Evolutionary conservation across 2,329 filamentous ascomycete species (phyloP).

Genomic region (Hypomyces perniciosus): DNA sequence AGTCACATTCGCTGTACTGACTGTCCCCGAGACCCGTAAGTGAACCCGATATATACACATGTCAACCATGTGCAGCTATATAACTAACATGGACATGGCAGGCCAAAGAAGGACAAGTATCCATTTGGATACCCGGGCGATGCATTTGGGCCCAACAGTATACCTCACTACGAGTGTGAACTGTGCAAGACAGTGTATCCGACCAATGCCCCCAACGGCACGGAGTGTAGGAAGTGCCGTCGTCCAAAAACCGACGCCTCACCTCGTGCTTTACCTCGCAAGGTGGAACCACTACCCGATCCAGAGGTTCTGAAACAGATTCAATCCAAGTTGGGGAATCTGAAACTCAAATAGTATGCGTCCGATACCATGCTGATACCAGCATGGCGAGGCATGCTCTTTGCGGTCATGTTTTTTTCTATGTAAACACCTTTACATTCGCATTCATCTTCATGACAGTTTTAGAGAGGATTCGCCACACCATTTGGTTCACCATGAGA

Average conservation of each 20-base stretch:
- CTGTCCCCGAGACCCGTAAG: slow-evolving; percentile 75
- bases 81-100: slow-evolving; percentile 23
- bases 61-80: background rate
- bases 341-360: slow-evolving; percentile 30
- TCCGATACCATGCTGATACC: too few species aligned
- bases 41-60: slow-evolving; percentile 20
- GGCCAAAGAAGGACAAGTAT: slow-evolving; percentile 62
- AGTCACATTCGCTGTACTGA: slow-evolving; percentile 70
- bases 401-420: background rate
- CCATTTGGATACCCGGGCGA: slow-evolving; percentile 66
- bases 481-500: background rate
- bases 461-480: background rate
- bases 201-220: slow-evolving; percentile 42
- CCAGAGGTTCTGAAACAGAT: slow-evolving; percentile 53
- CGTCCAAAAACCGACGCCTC: slow-evolving; percentile 56
- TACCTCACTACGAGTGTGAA: slow-evolving; percentile 54
- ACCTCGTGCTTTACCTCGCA: slow-evolving; percentile 51
- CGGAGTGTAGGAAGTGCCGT: slow-evolving; percentile 53
- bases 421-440: background rate
- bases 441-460: background rate
- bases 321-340: slow-evolving; percentile 46
- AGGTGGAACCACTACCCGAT: slow-evolving; percentile 56
- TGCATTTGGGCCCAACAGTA: slow-evolving; percentile 45
- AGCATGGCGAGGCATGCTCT: background rate
- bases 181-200: slow-evolving; percentile 56